Evolutionary conservation across 129 eudicot species (phyloP).

Genomic region (Tagetes patula): DNA sequence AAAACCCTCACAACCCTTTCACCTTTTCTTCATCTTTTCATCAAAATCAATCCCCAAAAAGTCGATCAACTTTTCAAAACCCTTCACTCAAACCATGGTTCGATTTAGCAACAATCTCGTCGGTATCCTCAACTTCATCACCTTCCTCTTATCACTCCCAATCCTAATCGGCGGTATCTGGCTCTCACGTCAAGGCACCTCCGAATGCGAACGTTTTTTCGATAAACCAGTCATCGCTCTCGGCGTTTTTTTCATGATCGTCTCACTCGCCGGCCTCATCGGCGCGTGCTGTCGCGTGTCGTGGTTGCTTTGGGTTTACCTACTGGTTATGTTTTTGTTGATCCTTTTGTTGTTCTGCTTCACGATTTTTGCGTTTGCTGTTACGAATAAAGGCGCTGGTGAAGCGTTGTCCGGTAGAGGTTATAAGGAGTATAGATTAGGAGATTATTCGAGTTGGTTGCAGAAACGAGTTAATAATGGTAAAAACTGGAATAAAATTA

Average conservation of each 20-base stretch:
- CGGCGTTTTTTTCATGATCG: conserved; percentile 72
- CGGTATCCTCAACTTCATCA: conserved; percentile 69
- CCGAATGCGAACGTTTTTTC: conserved; percentile 88
- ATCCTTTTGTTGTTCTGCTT: conserved; percentile 65
- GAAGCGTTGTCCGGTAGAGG: conserved; percentile 54
- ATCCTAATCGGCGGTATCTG: conserved; percentile 81
- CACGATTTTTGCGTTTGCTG: conserved; percentile 87
- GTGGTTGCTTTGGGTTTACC: conserved; percentile 76
- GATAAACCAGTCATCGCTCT: conserved; percentile 67
- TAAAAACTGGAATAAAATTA: conserved; percentile 66
- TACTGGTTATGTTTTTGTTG: conserved; percentile 73
- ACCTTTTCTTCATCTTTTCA: conserved; percentile 28
- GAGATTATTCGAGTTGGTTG: conserved; percentile 83
- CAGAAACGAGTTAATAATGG: conserved; percentile 59
- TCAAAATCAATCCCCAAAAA: conserved; percentile 26
- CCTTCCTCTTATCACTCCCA: conserved; percentile 77
- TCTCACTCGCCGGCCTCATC: conserved; percentile 79
- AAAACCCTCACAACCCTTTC: conserved; percentile 12
- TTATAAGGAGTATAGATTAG: conserved; percentile 79
- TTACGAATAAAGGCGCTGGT: conserved; percentile 88
- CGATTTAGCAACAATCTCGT: conserved; percentile 69
- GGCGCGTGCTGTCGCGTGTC: conserved; percentile 88
- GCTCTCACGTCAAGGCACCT: conserved; percentile 69
- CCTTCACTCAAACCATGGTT: conserved; percentile 38
- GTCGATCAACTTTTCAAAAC: conserved; percentile 26